Evolutionary conservation across 768 basidiomycete species (phyloP).

Genomic region (Podaxis sp.): DNA sequence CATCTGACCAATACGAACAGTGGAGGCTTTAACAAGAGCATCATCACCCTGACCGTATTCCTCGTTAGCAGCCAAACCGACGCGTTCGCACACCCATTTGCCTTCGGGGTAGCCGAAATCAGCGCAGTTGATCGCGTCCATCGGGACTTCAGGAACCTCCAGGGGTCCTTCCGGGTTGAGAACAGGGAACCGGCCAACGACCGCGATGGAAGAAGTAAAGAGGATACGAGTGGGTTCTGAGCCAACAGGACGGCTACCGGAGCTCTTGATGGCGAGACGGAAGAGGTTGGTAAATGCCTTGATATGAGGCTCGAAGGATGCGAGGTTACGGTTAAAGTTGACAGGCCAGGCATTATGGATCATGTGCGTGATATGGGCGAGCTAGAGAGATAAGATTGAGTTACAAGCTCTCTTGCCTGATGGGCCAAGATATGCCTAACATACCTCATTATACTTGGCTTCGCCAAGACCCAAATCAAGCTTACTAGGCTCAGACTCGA

Average conservation of each 20-base stretch:
- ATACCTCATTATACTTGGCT: conserved; percentile 22
- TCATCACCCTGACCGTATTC: conserved; percentile 19
- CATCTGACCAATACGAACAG: conserved; percentile 32
- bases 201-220: conserved; percentile 34
- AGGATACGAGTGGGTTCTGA: conserved; percentile 24
- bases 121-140: conserved; percentile 24
- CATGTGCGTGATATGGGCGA: conserved; percentile 25
- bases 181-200: conserved; percentile 26
- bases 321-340: conserved; percentile 35
- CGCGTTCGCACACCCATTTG: conserved; percentile 34
- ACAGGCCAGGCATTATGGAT: conserved; percentile 40
- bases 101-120: conserved; percentile 32
- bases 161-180: conserved; percentile 22
- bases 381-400: conserved; percentile 1
- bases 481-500: conserved; percentile 23
- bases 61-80: conserved; percentile 22
- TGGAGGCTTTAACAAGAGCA: conserved; percentile 10
- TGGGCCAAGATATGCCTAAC: neutral
- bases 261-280: conserved; percentile 23
- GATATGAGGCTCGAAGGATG: conserved; percentile 39
- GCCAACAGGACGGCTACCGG: conserved; percentile 28
- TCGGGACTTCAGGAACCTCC: conserved; percentile 27
- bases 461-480: conserved; percentile 22
- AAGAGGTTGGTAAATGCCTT: conserved; percentile 21
- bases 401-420: neutral